Evolutionary conservation across 2,329 filamentous ascomycete species (phyloP), one percentile per base, ranked within the genome.

Genomic region (Keithomyces neogunnii): DNA sequence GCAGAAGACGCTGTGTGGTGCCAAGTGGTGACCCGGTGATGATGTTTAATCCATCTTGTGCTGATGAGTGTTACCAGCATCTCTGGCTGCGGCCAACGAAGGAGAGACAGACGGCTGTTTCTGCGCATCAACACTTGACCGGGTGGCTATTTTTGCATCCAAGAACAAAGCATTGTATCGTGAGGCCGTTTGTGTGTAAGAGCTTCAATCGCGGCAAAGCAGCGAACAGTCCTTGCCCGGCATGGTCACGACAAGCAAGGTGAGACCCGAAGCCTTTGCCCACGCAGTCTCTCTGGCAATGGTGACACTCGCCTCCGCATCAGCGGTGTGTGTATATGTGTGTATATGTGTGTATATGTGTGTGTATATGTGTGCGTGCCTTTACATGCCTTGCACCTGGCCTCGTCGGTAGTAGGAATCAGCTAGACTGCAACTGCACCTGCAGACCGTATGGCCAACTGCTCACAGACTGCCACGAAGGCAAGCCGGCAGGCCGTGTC

Each of bases 381-480:
- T 40, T 40, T 40, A 40, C 38, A 6, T 19, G 38, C 38, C 5
- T 5, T 26, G 8, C 38, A 40, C 38, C 38, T 39, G 36, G 9
- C 36, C 19, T 8, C 13, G n/a, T 19, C n/a, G 26, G 38, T 19
- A 19, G 26, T 5, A 26, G 38, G n/a, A 40, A 40, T 38, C 36
- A 10, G 11, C 39, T 19, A 29, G 39, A 29, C 19, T 5, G n/a
- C 4, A 9, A 10, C 39, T 26, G 19, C 5, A 28, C 6, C 19
- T 42, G 39, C n/a, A 19, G 19, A 19, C 19, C 19, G 19, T 19
- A 1, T 19, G 19, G 19, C n/a, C 36, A 44, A 52, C 57, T 57
- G 56, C 56, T 59, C 57, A 60, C 42, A 55, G 57, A 46, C 53
- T 69, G 68, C 68, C 68, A 71, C 67, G 67, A 70, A 60, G 62